Evolutionary conservation across 371 early-diverging fungal genomes (phyloP).

Genomic region (Apophysomyces elegans): DNA sequence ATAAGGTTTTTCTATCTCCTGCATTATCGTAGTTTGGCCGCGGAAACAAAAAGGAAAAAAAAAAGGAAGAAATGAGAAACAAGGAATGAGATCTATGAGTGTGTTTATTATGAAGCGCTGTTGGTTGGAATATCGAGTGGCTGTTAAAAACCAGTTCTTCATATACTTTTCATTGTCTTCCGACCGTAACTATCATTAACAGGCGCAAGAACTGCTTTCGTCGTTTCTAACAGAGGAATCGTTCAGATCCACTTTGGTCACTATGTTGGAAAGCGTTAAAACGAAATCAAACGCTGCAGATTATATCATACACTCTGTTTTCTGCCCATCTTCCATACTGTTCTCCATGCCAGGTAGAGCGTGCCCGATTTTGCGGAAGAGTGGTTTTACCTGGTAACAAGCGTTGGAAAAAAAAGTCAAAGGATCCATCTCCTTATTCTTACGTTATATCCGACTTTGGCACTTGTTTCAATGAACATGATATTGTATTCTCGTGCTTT

Average conservation of each 20-base stretch:
- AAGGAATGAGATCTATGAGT: too few species aligned
- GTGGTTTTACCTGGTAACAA: slow-evolving; percentile 64
- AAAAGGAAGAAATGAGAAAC: background rate
- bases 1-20: too few species aligned
- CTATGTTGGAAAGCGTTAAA: slow-evolving; percentile 18
- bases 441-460: slow-evolving; percentile 93
- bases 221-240: slow-evolving; percentile 39
- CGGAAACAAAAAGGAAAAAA: background rate
- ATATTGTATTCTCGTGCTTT: slow-evolving; percentile 88
- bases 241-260: slow-evolving; percentile 51
- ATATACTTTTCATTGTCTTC: background rate
- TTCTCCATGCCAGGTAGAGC: slow-evolving; percentile 86
- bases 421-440: background rate
- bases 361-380: slow-evolving; percentile 92
- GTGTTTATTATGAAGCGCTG: too few species aligned
- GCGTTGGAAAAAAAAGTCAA: background rate
- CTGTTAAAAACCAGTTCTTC: too few species aligned
- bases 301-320: slow-evolving; percentile 22
- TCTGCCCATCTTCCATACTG: slow-evolving; percentile 43
- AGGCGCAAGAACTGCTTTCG: slow-evolving; percentile 48
- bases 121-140: too few species aligned
- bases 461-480: slow-evolving; percentile 94
- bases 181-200: slow-evolving; percentile 24
- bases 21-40: too few species aligned
- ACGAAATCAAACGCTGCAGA: background rate